A percentile compares a stretch with the other conserved stretches of the same genome.
phyloP scores from a whole-genome alignment of 2,329 filamentous ascomycete species.

The Apiospora sp. region DNA sequence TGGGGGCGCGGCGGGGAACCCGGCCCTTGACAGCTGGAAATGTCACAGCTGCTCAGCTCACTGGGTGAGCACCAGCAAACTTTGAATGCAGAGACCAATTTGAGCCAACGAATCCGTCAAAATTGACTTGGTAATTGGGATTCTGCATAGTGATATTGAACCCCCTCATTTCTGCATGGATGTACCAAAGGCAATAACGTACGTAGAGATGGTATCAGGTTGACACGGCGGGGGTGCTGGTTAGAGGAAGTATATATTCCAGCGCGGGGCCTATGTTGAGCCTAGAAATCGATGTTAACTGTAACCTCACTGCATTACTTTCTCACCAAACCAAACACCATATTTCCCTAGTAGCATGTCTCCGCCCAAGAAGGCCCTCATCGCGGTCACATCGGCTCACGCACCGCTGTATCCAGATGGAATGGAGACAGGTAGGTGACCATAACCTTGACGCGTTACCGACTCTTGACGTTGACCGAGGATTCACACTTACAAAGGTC shows the following conservation, averaged over 20 bases:
- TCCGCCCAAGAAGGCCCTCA: constrained; percentile 42
- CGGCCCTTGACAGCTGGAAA: background rate
- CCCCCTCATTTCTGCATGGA: constrained; percentile 1
- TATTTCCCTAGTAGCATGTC: background rate
- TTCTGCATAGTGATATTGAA: too few relatives aligned
- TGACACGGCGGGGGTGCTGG: background rate
- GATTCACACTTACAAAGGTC: constrained; percentile 33
- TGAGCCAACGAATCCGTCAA: too few relatives aligned
- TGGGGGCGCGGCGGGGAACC: background rate
- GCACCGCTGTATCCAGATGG: constrained; percentile 48
- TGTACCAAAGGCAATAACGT: background rate
- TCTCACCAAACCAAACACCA: background rate
- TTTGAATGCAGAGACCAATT: background rate
- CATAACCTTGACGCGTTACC: background rate
- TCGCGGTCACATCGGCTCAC: constrained; percentile 51
- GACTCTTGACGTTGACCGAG: background rate
- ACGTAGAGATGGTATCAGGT: background rate
- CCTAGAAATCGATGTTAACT: too few relatives aligned
- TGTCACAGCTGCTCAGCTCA: background rate
- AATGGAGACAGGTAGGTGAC: constrained; percentile 43
- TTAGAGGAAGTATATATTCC: background rate
- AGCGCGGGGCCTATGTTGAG: too few relatives aligned
- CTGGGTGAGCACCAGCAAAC: background rate
- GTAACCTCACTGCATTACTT: background rate
- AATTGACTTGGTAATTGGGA: too few relatives aligned